Evolutionary conservation across 2,329 filamentous ascomycete genomes (phyloP).

Genomic region (Venturiaceae sp.): DNA sequence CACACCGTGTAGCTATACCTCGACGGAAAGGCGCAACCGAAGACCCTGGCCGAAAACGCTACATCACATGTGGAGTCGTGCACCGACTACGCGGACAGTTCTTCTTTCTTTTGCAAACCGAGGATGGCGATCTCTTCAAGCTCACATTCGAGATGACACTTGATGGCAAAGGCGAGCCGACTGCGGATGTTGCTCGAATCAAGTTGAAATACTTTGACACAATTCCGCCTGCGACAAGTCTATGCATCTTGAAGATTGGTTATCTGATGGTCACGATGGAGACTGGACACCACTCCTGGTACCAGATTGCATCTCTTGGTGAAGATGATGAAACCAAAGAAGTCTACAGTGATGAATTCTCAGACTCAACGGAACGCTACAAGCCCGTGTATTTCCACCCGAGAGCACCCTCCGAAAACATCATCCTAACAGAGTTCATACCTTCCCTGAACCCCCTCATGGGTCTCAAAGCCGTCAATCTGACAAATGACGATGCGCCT

Average conservation of each 20-base stretch:
- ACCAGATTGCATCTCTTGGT: slow-evolving; percentile 94
- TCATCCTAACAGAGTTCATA: slow-evolving; percentile 76
- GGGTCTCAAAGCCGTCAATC: slow-evolving; percentile 83
- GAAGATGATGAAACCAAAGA: slow-evolving; percentile 89
- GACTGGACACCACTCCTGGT: slow-evolving; percentile 87
- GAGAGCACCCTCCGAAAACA: slow-evolving; percentile 47
- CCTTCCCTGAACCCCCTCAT: slow-evolving; percentile 85
- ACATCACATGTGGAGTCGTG: slow-evolving; percentile 86
- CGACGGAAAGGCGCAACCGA: slow-evolving; percentile 79
- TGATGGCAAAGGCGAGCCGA: slow-evolving; percentile 66
- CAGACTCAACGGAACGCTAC: slow-evolving; percentile 19
- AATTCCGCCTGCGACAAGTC: slow-evolving; percentile 73
- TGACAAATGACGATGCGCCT: slow-evolving; percentile 85
- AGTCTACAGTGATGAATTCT: slow-evolving; percentile 69
- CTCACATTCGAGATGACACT: slow-evolving; percentile 86
- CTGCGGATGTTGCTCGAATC: slow-evolving; percentile 70
- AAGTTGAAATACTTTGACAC: slow-evolving; percentile 99
- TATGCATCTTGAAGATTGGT: slow-evolving; percentile 91
- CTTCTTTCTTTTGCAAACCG: slow-evolving; percentile 92
- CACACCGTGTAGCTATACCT: slow-evolving; percentile 82
- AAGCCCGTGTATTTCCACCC: neutral
- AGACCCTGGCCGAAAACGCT: slow-evolving; percentile 82
- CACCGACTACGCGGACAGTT: slow-evolving; percentile 95
- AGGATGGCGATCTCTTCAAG: slow-evolving; percentile 98
- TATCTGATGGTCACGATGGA: slow-evolving; percentile 91